Percentiles rank a stretch among this genome's conserved stretches.
phyloP scores from a whole-genome alignment of 2,329 filamentous ascomycete species.

The Beauveria scarabaeidicola region DNA sequence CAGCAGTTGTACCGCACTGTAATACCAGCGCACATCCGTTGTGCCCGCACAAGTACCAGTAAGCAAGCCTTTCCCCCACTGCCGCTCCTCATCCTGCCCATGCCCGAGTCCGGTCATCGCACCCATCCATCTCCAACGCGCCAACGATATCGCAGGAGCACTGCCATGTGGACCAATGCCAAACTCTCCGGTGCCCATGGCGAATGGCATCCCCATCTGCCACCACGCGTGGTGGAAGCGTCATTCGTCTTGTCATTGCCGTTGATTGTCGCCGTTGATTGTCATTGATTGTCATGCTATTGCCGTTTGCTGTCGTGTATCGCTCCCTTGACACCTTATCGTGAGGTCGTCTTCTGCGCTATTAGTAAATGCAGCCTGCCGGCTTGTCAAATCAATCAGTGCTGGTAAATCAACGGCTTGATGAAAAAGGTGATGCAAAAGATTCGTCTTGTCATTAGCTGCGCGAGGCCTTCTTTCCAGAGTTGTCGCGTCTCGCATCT shows the following conservation, averaged over 20 bases:
- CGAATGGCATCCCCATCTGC: neutral
- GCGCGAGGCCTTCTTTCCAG: neutral
- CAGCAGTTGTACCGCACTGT: neutral
- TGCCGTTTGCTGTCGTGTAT: neutral
- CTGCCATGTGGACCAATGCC: slow-evolving; percentile 9
- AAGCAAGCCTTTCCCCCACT: neutral
- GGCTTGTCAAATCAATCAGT: neutral
- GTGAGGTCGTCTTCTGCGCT: neutral
- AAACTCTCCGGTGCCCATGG: slow-evolving; percentile 1
- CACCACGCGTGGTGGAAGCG: neutral
- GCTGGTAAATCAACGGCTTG: neutral
- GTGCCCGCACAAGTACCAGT: no score
- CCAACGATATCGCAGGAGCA: slow-evolving; percentile 6
- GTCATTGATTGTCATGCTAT: neutral
- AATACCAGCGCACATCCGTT: neutral
- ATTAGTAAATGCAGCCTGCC: neutral
- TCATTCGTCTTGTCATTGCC: neutral
- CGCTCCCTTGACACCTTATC: neutral
- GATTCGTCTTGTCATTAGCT: slow-evolving; percentile 2
- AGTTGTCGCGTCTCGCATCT: neutral
- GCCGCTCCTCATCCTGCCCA: neutral
- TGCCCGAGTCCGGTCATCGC: slow-evolving; percentile 1
- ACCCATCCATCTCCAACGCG: neutral
- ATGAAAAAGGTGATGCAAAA: neutral
- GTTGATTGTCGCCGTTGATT: neutral